Conservation (phyloP, 1,284 basidiomycete genomes). For the Boletus semigastroideus region DNA sequence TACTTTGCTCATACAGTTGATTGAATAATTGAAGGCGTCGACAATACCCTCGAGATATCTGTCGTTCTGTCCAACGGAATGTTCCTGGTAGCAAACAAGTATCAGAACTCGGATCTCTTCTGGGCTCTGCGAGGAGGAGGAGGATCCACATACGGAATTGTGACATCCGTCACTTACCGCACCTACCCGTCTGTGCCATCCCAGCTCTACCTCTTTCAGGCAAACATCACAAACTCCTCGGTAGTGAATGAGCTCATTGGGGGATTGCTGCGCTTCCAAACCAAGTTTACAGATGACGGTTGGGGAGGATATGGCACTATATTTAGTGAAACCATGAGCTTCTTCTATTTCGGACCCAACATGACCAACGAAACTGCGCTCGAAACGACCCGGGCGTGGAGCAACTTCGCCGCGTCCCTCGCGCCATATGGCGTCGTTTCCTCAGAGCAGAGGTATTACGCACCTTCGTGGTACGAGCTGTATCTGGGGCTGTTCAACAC, state of each 20-base stretch:
- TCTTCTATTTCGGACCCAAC: slow-evolving; percentile 29
- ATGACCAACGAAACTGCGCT: slow-evolving; percentile 35
- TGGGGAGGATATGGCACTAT: slow-evolving; percentile 20
- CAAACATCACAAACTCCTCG: slow-evolving; percentile 26
- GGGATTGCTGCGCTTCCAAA: slow-evolving; percentile 33
- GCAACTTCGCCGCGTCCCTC: slow-evolving; percentile 23
- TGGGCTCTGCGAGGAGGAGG: slow-evolving; percentile 53
- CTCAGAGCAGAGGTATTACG: slow-evolving; percentile 4
- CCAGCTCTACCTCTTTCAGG: slow-evolving; percentile 22
- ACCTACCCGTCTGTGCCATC: slow-evolving; percentile 36
- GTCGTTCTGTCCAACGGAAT: slow-evolving; percentile 17
- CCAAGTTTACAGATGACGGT: slow-evolving; percentile 33
- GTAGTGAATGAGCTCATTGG: slow-evolving; percentile 15
- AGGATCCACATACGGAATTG: slow-evolving; percentile 35
- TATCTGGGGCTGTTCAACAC: slow-evolving; percentile 16
- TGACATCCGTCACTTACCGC: slow-evolving; percentile 21
- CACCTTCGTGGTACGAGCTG: slow-evolving; percentile 33
- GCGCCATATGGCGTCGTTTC: slow-evolving; percentile 5
- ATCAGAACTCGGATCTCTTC: slow-evolving; percentile 33
- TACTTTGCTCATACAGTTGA: not conserved
- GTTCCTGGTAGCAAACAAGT: slow-evolving; percentile 12
- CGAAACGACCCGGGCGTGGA: slow-evolving; percentile 33
- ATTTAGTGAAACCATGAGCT: slow-evolving; percentile 8
- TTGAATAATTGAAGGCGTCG: slow-evolving; percentile 34
- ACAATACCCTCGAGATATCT: slow-evolving; percentile 37